Conservation (phyloP, 768 basidiomycete genomes). For the Baorangia bicolor region DNA sequence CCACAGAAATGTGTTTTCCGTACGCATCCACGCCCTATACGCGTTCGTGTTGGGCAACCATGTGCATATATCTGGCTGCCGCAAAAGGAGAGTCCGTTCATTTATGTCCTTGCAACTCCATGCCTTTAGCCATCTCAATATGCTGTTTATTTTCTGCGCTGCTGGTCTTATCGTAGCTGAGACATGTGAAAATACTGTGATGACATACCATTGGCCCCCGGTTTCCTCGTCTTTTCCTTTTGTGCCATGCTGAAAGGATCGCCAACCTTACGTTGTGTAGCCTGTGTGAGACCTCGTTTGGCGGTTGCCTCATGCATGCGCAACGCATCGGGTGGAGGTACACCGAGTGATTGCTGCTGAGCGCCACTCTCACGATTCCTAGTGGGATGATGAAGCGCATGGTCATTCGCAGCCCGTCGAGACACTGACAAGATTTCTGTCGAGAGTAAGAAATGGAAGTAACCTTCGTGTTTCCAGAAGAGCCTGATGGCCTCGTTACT, state of each 20-base stretch:
- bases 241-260: not conserved
- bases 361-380: constrained; percentile 1
- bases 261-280: too few relatives aligned
- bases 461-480: not conserved
- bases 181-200: not conserved
- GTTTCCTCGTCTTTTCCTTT: not conserved
- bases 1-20: constrained; percentile 6
- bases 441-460: constrained; percentile 14
- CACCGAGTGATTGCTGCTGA: not conserved
- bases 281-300: too few relatives aligned
- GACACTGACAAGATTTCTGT: constrained; percentile 12
- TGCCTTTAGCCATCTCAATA: constrained; percentile 6
- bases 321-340: too few relatives aligned
- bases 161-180: not conserved
- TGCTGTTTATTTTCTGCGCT: not conserved
- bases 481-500: constrained; percentile 2
- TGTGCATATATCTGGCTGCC: constrained; percentile 7
- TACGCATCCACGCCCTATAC: constrained; percentile 4
- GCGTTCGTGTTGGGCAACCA: constrained; percentile 7
- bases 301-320: not conserved
- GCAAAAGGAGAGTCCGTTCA: not conserved
- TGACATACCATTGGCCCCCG: not conserved
- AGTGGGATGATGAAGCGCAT: not conserved
- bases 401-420: too few relatives aligned
- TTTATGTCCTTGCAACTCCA: constrained; percentile 3